Percentiles rank a stretch among this genome's conserved stretches.
Conservation (phyloP, 148 eudicot genomes). For the Suaeda aralocaspica region DNA sequence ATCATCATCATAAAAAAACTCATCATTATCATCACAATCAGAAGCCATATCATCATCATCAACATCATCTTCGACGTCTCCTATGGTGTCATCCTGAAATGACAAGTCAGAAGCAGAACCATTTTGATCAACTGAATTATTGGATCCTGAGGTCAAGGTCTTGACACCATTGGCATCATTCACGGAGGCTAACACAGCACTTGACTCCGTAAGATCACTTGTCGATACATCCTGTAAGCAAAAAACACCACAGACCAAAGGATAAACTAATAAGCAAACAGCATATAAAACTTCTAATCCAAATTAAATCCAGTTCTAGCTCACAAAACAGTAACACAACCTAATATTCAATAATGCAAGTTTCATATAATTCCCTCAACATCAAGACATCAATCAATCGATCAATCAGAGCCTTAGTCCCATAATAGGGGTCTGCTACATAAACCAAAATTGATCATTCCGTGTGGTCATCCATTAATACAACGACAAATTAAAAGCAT, state of each 20-base stretch:
- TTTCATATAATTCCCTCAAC: too few species aligned
- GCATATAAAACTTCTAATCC: background rate
- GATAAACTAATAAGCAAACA: background rate
- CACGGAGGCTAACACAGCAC: constrained; percentile 16
- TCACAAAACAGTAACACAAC: background rate
- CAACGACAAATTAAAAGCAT: background rate
- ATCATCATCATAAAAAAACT: constrained; percentile 23
- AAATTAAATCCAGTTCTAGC: background rate
- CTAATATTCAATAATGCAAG: too few species aligned
- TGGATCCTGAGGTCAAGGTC: constrained; percentile 41
- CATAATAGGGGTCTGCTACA: too few species aligned
- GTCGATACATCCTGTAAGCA: constrained; percentile 32
- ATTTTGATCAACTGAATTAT: constrained; percentile 31
- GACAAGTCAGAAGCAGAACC: constrained; percentile 49
- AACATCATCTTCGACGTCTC: constrained; percentile 34
- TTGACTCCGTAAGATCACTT: constrained; percentile 26
- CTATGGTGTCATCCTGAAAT: constrained; percentile 39
- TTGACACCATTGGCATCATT: constrained; percentile 16
- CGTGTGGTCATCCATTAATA: background rate
- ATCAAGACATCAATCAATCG: too few species aligned
- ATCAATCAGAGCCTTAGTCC: too few species aligned
- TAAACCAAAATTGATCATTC: too few species aligned
- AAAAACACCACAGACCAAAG: background rate
- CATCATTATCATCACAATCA: constrained; percentile 36
- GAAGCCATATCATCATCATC: constrained; percentile 35